Conservation (phyloP, 2,329 filamentous ascomycete genomes). For the Apiospora koreana region DNA sequence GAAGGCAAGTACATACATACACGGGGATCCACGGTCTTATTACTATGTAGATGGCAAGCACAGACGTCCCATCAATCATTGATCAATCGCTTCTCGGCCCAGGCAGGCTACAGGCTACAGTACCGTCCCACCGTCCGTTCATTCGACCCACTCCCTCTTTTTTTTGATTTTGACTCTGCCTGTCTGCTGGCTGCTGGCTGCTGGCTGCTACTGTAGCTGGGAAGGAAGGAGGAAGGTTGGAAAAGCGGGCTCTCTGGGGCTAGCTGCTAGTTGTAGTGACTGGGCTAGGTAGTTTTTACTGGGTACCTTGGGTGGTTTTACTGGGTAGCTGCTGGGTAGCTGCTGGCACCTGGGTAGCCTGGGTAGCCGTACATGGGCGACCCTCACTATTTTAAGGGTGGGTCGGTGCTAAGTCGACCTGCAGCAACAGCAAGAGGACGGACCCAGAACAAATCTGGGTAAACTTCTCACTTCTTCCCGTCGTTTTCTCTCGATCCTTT, state of each 20-base stretch:
- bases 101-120: neutral
- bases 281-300: neutral
- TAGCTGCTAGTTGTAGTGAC: neutral
- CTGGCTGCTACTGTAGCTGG: too few species aligned
- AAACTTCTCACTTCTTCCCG: conserved; percentile 9
- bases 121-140: neutral
- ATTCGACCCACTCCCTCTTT: neutral
- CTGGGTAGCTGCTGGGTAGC: neutral
- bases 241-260: neutral
- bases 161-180: too few species aligned
- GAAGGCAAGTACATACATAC: too few species aligned
- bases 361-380: neutral
- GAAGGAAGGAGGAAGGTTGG: neutral
- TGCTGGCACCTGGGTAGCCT: too few species aligned
- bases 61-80: neutral
- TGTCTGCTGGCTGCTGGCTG: too few species aligned
- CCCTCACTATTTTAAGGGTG: neutral
- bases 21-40: neutral
- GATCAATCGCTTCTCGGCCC: conserved; percentile 5
- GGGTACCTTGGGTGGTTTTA: too few species aligned
- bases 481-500: conserved; percentile 9
- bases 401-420: neutral
- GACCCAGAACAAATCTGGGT: conserved; percentile 9
- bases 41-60: neutral
- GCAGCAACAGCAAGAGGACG: neutral